Evolutionary conservation across 2,329 filamentous ascomycete species (phyloP).

Genomic region (Calcarisporium arbuscula): DNA sequence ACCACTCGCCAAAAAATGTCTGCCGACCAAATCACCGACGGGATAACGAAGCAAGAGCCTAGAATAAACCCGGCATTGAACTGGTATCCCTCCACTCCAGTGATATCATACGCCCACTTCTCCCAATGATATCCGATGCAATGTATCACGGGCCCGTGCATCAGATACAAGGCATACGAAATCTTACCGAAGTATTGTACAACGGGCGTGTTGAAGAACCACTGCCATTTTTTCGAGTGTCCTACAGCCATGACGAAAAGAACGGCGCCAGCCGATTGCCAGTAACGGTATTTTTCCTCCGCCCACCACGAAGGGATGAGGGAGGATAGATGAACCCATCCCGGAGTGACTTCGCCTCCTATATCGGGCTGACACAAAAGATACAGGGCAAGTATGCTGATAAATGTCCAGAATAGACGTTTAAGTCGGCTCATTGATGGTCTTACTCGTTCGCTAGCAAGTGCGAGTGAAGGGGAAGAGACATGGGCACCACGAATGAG

Average conservation of each 20-base stretch:
- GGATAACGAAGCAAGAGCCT: slow-evolving; percentile 41
- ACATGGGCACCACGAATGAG: slow-evolving; percentile 40
- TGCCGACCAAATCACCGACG: slow-evolving; percentile 45
- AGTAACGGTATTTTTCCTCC: slow-evolving; percentile 47
- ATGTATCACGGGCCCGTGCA: slow-evolving; percentile 52
- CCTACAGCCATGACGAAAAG: slow-evolving; percentile 45
- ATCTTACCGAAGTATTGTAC: slow-evolving; percentile 55
- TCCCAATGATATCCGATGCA: slow-evolving; percentile 46
- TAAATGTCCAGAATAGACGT: slow-evolving; percentile 27
- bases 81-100: slow-evolving; percentile 37
- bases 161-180: slow-evolving; percentile 55
- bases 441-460: slow-evolving; percentile 18
- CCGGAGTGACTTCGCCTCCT: slow-evolving; percentile 41
- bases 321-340: slow-evolving; percentile 42
- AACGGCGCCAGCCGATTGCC: slow-evolving; percentile 47
- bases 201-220: slow-evolving; percentile 40
- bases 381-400: slow-evolving; percentile 46
- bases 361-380: slow-evolving; percentile 35
- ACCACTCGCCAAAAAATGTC: slow-evolving; percentile 52
- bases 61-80: slow-evolving; percentile 43
- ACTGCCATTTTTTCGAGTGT: slow-evolving; percentile 39
- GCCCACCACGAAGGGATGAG: slow-evolving; percentile 44
- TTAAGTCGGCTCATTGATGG: slow-evolving; percentile 9
- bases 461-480: slow-evolving; percentile 13
- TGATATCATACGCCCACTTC: slow-evolving; percentile 39